Evolutionary conservation across 2,329 filamentous ascomycete species (phyloP).

Genomic region (Colletotrichum liriopes): DNA sequence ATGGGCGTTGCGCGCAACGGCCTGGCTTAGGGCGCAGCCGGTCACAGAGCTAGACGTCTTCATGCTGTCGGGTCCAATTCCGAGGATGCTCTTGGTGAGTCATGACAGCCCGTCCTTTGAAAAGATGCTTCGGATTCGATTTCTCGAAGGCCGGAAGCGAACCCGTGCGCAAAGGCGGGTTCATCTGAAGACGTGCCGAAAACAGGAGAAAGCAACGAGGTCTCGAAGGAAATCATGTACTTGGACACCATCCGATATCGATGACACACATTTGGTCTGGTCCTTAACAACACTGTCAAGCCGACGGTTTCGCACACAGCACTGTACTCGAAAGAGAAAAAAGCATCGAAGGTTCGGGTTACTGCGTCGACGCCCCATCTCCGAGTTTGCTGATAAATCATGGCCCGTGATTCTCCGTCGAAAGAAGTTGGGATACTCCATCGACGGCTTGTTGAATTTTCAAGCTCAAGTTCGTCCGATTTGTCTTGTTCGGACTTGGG

Average conservation of each 20-base stretch:
- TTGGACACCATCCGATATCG: conserved; percentile 38
- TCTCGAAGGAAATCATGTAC: conserved; percentile 2
- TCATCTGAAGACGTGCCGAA: conserved; percentile 37
- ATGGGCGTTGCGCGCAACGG: conserved; percentile 30
- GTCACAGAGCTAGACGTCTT: conserved; percentile 25
- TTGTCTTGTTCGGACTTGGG: conserved; percentile 19
- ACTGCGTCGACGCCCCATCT: conserved; percentile 34
- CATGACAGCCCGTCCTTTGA: not conserved
- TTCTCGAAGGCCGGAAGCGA: conserved; percentile 22
- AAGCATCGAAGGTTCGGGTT: conserved; percentile 37
- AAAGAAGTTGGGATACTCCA: conserved; percentile 17
- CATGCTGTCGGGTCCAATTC: conserved; percentile 30
- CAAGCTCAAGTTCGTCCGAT: conserved; percentile 38
- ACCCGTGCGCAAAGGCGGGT: conserved; percentile 1
- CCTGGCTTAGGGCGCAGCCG: conserved; percentile 30
- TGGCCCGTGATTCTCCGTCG: not conserved
- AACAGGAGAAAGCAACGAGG: conserved; percentile 41
- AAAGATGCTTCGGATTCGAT: not conserved
- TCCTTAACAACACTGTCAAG: conserved; percentile 14
- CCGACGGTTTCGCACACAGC: conserved; percentile 30
- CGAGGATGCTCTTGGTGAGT: conserved; percentile 8
- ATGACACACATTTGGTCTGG: conserved; percentile 34
- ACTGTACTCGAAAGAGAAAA: conserved; percentile 32
- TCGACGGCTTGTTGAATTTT: conserved; percentile 22
- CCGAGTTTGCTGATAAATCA: conserved; percentile 3